Percentiles rank a stretch among this genome's conserved stretches.
Conservation (phyloP, 2,329 filamentous ascomycete species). For the Juglanconis juglandina region DNA sequence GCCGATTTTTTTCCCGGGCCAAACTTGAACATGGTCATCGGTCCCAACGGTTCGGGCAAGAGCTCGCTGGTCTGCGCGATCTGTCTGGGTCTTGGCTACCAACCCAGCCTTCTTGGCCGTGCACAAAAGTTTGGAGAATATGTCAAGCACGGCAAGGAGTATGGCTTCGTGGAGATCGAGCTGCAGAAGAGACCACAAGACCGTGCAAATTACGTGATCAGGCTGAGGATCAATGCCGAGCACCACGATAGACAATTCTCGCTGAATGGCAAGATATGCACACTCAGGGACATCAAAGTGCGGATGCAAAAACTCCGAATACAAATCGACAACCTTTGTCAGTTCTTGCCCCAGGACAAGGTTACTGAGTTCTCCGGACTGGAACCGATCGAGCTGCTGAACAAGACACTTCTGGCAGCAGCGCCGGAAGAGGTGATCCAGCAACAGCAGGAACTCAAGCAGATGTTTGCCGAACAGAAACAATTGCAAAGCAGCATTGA, state of each 20-base stretch:
- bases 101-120: conserved; percentile 76
- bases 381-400: conserved; percentile 74
- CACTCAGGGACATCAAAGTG: conserved; percentile 62
- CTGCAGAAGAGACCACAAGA: conserved; percentile 63
- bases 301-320: conserved; percentile 74
- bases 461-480: conserved; percentile 67
- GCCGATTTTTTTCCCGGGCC: conserved; percentile 90
- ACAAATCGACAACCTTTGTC: conserved; percentile 95
- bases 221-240: conserved; percentile 73
- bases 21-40: conserved; percentile 96
- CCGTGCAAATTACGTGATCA: conserved; percentile 67
- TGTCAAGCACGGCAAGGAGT: conserved; percentile 80
- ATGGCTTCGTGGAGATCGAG: conserved; percentile 86
- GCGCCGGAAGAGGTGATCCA: conserved; percentile 76
- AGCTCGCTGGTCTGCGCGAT: conserved; percentile 97
- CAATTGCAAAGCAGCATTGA: conserved; percentile 55
- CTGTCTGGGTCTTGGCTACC: conserved; percentile 85
- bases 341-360: conserved; percentile 93
- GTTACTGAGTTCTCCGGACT: conserved; percentile 90
- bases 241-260: conserved; percentile 79
- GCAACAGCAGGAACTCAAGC: conserved; percentile 73
- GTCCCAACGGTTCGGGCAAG: conserved; percentile 97
- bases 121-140: conserved; percentile 84
- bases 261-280: conserved; percentile 64
- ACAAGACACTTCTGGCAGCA: conserved; percentile 83